Base-by-base conservation (phyloP, 2,329 filamentous ascomycete species). In the Verruconis gallopava region DNA sequence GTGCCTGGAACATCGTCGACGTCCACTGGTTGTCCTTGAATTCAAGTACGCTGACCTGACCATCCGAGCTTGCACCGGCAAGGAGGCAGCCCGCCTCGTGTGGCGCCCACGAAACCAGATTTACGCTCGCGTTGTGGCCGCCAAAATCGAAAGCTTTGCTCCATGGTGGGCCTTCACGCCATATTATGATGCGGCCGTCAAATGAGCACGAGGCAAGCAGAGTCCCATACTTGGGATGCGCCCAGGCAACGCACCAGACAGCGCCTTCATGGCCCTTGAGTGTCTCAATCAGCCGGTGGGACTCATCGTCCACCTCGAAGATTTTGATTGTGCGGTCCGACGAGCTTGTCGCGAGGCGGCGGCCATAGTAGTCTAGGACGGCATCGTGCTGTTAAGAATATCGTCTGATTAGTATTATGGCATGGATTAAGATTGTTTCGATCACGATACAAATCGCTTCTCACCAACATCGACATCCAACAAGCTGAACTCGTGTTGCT, bases 301-400 rank as follows among this genome's bases (percentile, higher is more conserved):
- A 75, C 54, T 96, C 44, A 30, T 40, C 15, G 56, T 96, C 89
- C 43, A 98, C 81, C 65, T 98, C 91, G 59, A 95, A 98, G 59
- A 98, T 96, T 70, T 96, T 96, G 70, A 98, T 93, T 37, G 89
- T 96, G 61, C 91, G 88, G 67, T 98, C 91, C 51, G 89, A 95
- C 25, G 88, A 95, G 66, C 91, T 96, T 51, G 91, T 98, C 48
- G 91, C 91, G 53, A 98, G 77, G 58, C 89, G 82, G 52, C 91
- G 80, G 57, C 91, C 91, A 64, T 96, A 98, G 71, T 96, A 98
- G 64, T 98, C 91, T 58, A 98, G 80, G 50, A 93, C 89, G 50
- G 91, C 91, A 75, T 98, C 91, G 64, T 98, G 91, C 89, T 69
- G 42, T 28, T 36, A 15, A 21, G 12, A 18, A 25, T 14, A 49